A percentile compares a stretch with the other conserved stretches of the same genome.
Evolutionary conservation across 495 filamentous ascomycete genomes (phyloP).

Genomic region (Acidomyces sp.): DNA sequence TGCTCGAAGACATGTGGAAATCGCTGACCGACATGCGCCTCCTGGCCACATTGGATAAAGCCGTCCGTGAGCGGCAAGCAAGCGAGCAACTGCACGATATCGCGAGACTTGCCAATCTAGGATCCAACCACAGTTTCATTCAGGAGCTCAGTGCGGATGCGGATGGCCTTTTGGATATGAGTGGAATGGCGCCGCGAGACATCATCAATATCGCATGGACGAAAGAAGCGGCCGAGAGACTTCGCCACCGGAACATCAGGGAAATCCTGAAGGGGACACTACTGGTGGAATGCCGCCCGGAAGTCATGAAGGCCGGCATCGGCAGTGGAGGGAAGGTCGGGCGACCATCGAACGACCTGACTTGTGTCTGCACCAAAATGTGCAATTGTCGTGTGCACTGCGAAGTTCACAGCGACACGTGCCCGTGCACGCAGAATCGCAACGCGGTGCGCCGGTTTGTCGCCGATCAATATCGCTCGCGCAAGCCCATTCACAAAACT

Average conservation of each 20-base stretch:
- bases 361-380: background rate
- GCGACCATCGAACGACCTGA: background rate
- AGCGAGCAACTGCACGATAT: background rate
- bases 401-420: background rate
- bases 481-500: background rate
- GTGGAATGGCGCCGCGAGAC: conserved; percentile 4
- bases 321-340: background rate
- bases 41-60: conserved; percentile 6
- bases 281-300: conserved; percentile 1
- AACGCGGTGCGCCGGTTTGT: background rate
- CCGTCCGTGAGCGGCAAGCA: conserved; percentile 5
- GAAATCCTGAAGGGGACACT: conserved; percentile 4
- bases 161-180: conserved; percentile 8
- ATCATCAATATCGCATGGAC: conserved; percentile 8
- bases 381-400: conserved; percentile 5
- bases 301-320: background rate
- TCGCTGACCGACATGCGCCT: conserved; percentile 6
- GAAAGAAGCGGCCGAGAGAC: conserved; percentile 4
- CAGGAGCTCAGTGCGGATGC: background rate
- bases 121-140: background rate
- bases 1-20: conserved; percentile 11
- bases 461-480: background rate
- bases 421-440: background rate
- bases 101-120: background rate
- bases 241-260: conserved; percentile 1